Evolutionary conservation across 2,329 filamentous ascomycete species (phyloP).

Genomic region (Neoscytalidium dimidiatum): DNA sequence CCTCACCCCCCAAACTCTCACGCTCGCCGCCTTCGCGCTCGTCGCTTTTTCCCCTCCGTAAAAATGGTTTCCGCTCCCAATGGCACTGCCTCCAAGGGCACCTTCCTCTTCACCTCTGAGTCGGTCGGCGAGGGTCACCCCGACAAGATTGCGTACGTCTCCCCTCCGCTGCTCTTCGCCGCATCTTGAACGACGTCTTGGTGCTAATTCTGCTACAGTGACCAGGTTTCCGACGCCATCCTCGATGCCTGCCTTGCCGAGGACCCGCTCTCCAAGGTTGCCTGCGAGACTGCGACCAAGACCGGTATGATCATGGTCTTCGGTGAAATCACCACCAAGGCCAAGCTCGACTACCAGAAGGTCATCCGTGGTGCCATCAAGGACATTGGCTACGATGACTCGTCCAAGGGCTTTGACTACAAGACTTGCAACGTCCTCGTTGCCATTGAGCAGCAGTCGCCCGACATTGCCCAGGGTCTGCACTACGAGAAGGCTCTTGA

Average conservation of each 20-base stretch:
- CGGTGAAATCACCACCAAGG: constrained; percentile 92
- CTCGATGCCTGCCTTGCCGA: constrained; percentile 95
- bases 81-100: constrained; percentile 29
- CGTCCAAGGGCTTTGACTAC: constrained; percentile 98
- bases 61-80: constrained; percentile 19
- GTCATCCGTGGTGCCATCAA: constrained; percentile 92
- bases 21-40: background rate
- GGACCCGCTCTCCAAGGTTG: constrained; percentile 96
- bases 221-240: constrained; percentile 97
- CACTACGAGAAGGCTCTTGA: constrained; percentile 97
- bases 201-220: constrained; percentile 46
- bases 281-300: constrained; percentile 99
- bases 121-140: constrained; percentile 66
- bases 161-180: background rate
- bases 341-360: constrained; percentile 96
- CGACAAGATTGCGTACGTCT: constrained; percentile 80
- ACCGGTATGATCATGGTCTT: constrained; percentile 94
- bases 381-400: constrained; percentile 98
- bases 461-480: constrained; percentile 98
- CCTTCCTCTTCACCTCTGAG: constrained; percentile 54
- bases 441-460: constrained; percentile 98
- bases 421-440: constrained; percentile 99
- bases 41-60: background rate
- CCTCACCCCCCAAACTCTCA: background rate
- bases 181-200: background rate